These are phyloP conservation scores for Diutina neorugosa DNA, from an alignment of 1,139 yeast genomes.

Conservation along the genomic window DNA sequence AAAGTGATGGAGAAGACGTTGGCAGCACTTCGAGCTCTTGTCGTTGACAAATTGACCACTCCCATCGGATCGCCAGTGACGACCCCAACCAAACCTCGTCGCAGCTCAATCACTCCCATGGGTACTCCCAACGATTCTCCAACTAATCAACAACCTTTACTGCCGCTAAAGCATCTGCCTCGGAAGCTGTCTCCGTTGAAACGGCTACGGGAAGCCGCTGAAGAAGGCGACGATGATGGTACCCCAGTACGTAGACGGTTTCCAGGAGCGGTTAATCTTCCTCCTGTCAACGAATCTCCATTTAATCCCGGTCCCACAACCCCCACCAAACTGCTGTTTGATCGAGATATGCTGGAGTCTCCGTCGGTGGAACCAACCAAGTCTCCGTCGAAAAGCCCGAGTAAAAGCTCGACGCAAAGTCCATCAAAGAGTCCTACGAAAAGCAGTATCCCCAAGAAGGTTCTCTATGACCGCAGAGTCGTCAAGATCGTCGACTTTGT, in stretches of 20 bases:
- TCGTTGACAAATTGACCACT: constrained; percentile 10
- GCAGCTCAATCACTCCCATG: not conserved
- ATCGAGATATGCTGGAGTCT: constrained; percentile 5
- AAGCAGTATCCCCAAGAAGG: constrained; percentile 4
- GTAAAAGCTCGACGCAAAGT: constrained; percentile 4
- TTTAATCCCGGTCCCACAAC: constrained; percentile 20
- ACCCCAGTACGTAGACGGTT: not conserved
- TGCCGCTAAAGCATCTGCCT: constrained; percentile 11
- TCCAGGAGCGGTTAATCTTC: not conserved
- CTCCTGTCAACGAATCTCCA: constrained; percentile 9
- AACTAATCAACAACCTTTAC: not conserved
- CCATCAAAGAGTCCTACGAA: constrained; percentile 4
- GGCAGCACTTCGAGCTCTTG: constrained; percentile 29
- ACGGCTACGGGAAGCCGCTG: constrained; percentile 10
- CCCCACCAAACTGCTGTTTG: not conserved
- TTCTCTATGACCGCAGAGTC: constrained; percentile 4
- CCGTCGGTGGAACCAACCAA: not conserved
- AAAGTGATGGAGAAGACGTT: constrained; percentile 27
- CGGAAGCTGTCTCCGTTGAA: constrained; percentile 19
- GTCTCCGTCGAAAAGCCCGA: not conserved
- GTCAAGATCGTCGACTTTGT: constrained; percentile 39
- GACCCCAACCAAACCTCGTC: constrained; percentile 15
- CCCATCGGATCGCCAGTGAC: constrained; percentile 19
- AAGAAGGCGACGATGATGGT: constrained; percentile 5
- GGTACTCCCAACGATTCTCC: constrained; percentile 4